Evolutionary conservation across 768 basidiomycete species (phyloP).

Genomic region (Fomitopsis pulvina): DNA sequence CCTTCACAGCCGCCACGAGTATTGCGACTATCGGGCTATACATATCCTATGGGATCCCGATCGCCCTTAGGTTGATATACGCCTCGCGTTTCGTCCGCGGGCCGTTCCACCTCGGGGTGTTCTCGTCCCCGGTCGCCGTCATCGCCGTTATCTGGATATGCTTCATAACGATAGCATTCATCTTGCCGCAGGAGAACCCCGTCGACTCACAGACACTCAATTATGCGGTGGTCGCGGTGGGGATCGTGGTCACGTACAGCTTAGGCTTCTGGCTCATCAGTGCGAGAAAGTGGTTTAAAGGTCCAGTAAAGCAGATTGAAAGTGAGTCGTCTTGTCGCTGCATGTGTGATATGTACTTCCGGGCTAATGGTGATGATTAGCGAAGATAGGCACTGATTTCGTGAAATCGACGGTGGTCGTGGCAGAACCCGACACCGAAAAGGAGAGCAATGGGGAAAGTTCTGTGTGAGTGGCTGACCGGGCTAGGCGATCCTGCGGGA

Average conservation of each 20-base stretch:
- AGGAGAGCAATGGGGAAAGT: no score
- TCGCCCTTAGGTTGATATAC: conserved; percentile 59
- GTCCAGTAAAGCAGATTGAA: conserved; percentile 60
- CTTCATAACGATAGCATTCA: conserved; percentile 70
- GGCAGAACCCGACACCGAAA: no score
- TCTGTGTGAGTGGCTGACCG: no score
- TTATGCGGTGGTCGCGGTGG: conserved; percentile 71
- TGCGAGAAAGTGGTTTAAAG: conserved; percentile 68
- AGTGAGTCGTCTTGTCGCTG: conserved; percentile 26
- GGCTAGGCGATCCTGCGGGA: no score
- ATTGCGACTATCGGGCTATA: conserved; percentile 76
- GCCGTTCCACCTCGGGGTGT: conserved; percentile 62
- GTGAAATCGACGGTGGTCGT: no score
- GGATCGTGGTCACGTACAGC: conserved; percentile 59
- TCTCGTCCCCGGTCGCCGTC: conserved; percentile 55
- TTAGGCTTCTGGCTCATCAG: conserved; percentile 66
- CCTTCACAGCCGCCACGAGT: conserved; percentile 48
- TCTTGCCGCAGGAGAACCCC: conserved; percentile 65
- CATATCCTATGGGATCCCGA: conserved; percentile 72
- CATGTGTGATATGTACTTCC: no score
- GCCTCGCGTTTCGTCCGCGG: conserved; percentile 53
- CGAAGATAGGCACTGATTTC: no score
- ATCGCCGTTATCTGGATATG: conserved; percentile 59
- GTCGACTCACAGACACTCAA: conserved; percentile 68
- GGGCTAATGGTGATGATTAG: no score